Conservation (phyloP, 2,329 filamentous ascomycete species). For the Fusarium irregulare region DNA sequence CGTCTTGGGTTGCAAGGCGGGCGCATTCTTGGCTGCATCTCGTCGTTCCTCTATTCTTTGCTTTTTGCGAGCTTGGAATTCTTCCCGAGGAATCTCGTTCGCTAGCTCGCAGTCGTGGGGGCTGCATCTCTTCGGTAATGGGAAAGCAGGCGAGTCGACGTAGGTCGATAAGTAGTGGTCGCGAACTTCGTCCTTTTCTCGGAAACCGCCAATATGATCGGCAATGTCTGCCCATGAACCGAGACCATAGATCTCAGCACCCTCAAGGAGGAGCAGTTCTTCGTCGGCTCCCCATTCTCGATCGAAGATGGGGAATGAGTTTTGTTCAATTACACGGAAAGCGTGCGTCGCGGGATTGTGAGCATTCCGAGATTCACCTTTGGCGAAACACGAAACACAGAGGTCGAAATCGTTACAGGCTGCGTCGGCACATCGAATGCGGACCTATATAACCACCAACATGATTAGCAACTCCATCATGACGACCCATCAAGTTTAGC, state of each 20-base stretch:
- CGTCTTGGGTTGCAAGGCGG: constrained; percentile 87
- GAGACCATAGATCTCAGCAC: constrained; percentile 93
- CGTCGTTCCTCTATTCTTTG: constrained; percentile 91
- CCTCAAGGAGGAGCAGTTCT: constrained; percentile 91
- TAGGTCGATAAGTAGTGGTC: constrained; percentile 94
- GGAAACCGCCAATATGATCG: constrained; percentile 95
- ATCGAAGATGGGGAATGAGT: constrained; percentile 96
- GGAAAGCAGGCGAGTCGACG: constrained; percentile 84
- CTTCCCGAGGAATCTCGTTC: constrained; percentile 84
- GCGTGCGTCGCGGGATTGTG: constrained; percentile 89
- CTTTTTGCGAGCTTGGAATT: constrained; percentile 95
- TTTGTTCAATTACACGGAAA: constrained; percentile 96
- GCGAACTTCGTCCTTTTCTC: constrained; percentile 93
- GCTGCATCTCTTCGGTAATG: constrained; percentile 86
- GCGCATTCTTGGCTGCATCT: constrained; percentile 84
- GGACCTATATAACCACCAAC: constrained; percentile 69
- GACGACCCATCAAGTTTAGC: constrained; percentile 38
- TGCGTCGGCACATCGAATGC: constrained; percentile 88
- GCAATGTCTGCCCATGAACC: constrained; percentile 98
- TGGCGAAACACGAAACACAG: constrained; percentile 93
- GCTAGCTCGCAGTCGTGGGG: constrained; percentile 83
- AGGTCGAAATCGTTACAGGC: constrained; percentile 95
- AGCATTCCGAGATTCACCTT: constrained; percentile 81
- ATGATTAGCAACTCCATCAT: constrained; percentile 41
- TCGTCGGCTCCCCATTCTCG: constrained; percentile 97